Base-by-base conservation (phyloP, 371 early-diverging fungal species). In the Lichtheimia ornata region DNA sequence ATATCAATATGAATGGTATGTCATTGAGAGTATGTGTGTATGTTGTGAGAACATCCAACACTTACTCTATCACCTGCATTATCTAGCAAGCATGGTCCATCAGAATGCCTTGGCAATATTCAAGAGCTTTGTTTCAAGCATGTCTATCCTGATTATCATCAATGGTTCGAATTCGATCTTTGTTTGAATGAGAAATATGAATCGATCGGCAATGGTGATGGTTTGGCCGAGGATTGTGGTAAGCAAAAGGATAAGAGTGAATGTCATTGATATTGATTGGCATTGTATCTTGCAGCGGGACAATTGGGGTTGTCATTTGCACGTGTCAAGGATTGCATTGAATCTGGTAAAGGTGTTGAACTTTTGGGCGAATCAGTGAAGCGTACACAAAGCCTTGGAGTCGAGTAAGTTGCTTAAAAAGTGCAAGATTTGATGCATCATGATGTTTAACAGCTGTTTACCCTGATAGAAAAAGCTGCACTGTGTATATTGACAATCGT, bases 61-160 rank as follows among this genome's bases (percentile, higher is more conserved):
- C 27, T 41, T 12, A 22, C 2, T 2, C 22, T 22, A 2, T 22
- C 22, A 22, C 22, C 22, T 1, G 22, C 1, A 22, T 28, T 28
- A 28, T 28, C 2, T 55, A 73, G 83, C 42, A 77, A 69, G 55
- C 83, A 83, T 61, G 83, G 83, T 3, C 63, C 69, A 1, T 13
- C 67, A 7, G 83, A 83, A 27, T 83, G 83, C 53, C 66, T 72
- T 1, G 83, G 83, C 1, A 80, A 83, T 57, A 74, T 60, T 5
- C 83, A 83, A 27, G 74, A 83, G 52, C 64, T 83, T 6, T 83
- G 83, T 47, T 80, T 76, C 66, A 66, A 69, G 13, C 66, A 74
- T 17, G 63, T 67, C 11, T 70, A 75, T 44, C 76, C 74, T 22
- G 67, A 71, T 18, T 56, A 60, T 14, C 30, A 50, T 2, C 45